Evolutionary conservation across 2,329 filamentous ascomycete genomes (phyloP), one percentile per base, ranked within the genome.

Genomic region (Trichoderma arundinaceum): DNA sequence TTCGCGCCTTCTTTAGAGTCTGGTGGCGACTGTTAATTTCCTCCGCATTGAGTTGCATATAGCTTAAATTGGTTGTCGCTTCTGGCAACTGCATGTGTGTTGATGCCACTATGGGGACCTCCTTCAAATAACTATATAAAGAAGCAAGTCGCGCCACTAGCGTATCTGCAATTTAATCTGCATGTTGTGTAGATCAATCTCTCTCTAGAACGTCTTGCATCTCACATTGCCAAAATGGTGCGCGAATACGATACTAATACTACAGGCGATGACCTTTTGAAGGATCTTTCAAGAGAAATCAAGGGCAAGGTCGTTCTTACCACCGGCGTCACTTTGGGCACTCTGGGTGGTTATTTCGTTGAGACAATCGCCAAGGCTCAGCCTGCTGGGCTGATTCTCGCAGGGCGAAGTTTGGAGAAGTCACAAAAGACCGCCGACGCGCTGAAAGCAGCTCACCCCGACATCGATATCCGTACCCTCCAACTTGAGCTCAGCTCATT

Each of bases 351-450:
- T 33, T 65, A 69, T 4, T 81, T 80, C 44, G 74, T 75, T 33
- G 66, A 73, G 12, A 70, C 74, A 41, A 73, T 83, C 41, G 81
- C 82, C 35, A 69, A 75, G 12, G 77, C 77, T 35, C 70, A 75
- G 0, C 81, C 82, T 0, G 67, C 72, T 1, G 69, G 78, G 28
- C 78, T 85, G 63, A 80, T 82, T 57, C 78, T 83, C n/a, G 81
- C 77, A 7, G 80, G 81, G 17, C 82, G 83, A 64, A 81, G 74
- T 51, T 52, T 70, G 6, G 54, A 73, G 15, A 85, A 82, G 61
- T 66, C 79, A 8, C 71, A 78, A 19, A 71, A 76, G 1, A 78
- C 79, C 0, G 75, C 75, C 8, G 72, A 78, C 6, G 71, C 72
- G 57, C 74, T 84, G 61, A 60, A 64, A 8, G 68, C 70, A 3